Conservation (phyloP, 306 rosid species). For the Luffa aegyptiaca region DNA sequence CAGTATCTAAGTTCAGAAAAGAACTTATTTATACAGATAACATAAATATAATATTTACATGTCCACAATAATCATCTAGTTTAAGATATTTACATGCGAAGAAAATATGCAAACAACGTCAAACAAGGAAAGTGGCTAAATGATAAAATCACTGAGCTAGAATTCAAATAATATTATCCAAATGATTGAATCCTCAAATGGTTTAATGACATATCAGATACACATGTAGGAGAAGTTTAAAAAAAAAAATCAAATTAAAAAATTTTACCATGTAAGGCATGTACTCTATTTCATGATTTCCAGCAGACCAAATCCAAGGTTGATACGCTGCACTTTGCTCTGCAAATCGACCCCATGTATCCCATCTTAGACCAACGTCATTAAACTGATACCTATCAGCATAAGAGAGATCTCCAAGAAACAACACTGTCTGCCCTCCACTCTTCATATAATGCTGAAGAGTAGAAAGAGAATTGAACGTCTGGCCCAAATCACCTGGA, state of each 20-base stretch:
- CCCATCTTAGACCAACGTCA: conserved; percentile 92
- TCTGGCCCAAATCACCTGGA: conserved; percentile 97
- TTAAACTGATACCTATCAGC: conserved; percentile 74
- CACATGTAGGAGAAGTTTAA: not conserved
- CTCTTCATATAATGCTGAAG: conserved; percentile 80
- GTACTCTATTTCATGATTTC: conserved; percentile 91
- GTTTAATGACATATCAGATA: not conserved
- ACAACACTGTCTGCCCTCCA: conserved; percentile 73
- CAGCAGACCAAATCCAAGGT: conserved; percentile 86
- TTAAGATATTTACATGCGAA: not conserved
- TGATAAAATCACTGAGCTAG: not conserved
- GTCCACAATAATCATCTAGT: not conserved
- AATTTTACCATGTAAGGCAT: conserved; percentile 73
- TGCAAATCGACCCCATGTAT: conserved; percentile 73
- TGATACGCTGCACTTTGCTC: conserved; percentile 84
- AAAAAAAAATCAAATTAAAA: not conserved
- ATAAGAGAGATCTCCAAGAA: conserved; percentile 85
- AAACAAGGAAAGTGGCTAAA: not conserved
- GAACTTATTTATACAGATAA: not conserved
- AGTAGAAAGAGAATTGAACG: conserved; percentile 86
- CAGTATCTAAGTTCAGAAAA: not conserved
- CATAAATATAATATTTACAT: not conserved
- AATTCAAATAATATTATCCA: not conserved
- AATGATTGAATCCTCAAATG: not conserved
- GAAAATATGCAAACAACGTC: not conserved